Base-by-base conservation (phyloP, 805 yeast genomes). In the Cyberlindnera meyerae region DNA sequence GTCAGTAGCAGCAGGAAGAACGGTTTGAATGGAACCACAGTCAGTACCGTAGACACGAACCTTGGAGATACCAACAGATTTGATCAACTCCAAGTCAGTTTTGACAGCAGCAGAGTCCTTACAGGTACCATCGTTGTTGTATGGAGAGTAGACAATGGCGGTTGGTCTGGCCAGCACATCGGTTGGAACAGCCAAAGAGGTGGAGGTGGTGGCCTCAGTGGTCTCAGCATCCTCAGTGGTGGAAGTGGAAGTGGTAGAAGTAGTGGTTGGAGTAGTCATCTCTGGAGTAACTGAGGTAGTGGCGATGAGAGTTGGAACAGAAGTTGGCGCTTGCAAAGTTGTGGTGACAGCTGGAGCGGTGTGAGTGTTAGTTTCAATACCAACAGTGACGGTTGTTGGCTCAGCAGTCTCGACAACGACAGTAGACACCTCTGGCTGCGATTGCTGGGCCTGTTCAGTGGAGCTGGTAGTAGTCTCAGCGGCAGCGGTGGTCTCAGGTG, bases 31-130 rank as follows among this genome's bases (percentile, higher is more conserved):
- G 18, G 82, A 74, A 57, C 74, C 69, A 66, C 97, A 89, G 60
- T 89, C 97, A 40, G 85, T 82, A 49, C 95, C 95, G 57, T 89
- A 89, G 36, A 86, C 58, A 66, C 97, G 77, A 36, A 89, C 63
- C 35, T 72, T 71, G 27, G 62, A 55, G 50, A 88, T 79, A 37
- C 87, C 84, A 54, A 75, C 77, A 38, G 71, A 57, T 18, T 61
- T 54, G 50, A 89, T 83, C 42, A 63, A 51, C 21, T 64, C 47
- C 41, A 89, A 66, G 59, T 89, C 96, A 16, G 63, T 43, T 32
- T 58, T 41, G 29, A 89, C 83, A 11, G 72, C 55, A 37, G 54
- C 63, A 29, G 69, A 61, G 42, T 64, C 66, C 56, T 85, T 88
- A 65, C 97, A 88, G 3, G 73, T 45, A 24, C 80, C 74, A 54